Percentiles rank a stretch among this genome's conserved stretches.
phyloP scores from a whole-genome alignment of 768 basidiomycete species.

The Piloderma croceum region DNA sequence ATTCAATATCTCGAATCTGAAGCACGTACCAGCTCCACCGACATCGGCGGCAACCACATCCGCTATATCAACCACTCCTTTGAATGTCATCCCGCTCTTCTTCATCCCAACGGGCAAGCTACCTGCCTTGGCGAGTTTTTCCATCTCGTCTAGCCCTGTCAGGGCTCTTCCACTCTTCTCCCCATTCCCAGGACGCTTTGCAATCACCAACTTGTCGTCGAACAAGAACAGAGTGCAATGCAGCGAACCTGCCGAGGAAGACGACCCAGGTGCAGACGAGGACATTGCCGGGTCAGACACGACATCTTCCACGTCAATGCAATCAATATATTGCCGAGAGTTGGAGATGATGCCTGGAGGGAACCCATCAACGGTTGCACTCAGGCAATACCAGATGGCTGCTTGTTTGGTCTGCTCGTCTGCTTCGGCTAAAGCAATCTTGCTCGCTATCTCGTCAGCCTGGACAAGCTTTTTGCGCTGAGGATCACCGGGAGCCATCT shows the following conservation, averaged over 20 bases:
- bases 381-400: constrained; percentile 80
- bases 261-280: constrained; percentile 32
- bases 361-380: constrained; percentile 82
- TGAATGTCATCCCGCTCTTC: constrained; percentile 78
- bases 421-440: constrained; percentile 86
- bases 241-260: constrained; percentile 42
- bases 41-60: constrained; percentile 81
- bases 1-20: constrained; percentile 7
- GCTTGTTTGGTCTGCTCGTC: constrained; percentile 90
- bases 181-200: constrained; percentile 74
- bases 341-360: constrained; percentile 88
- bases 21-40: constrained; percentile 70
- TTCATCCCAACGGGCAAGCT: constrained; percentile 60
- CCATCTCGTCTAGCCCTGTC: constrained; percentile 73
- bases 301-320: constrained; percentile 87
- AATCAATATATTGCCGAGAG: constrained; percentile 83
- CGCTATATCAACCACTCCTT: constrained; percentile 78
- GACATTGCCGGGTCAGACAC: constrained; percentile 46
- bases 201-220: constrained; percentile 88
- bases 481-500: constrained; percentile 73
- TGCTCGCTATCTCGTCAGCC: constrained; percentile 82
- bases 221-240: constrained; percentile 91
- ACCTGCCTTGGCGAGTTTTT: constrained; percentile 62
- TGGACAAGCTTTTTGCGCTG: constrained; percentile 76
- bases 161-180: constrained; percentile 70